Conservation (phyloP, 2,329 filamentous ascomycete species). For the Periconia sp. region DNA sequence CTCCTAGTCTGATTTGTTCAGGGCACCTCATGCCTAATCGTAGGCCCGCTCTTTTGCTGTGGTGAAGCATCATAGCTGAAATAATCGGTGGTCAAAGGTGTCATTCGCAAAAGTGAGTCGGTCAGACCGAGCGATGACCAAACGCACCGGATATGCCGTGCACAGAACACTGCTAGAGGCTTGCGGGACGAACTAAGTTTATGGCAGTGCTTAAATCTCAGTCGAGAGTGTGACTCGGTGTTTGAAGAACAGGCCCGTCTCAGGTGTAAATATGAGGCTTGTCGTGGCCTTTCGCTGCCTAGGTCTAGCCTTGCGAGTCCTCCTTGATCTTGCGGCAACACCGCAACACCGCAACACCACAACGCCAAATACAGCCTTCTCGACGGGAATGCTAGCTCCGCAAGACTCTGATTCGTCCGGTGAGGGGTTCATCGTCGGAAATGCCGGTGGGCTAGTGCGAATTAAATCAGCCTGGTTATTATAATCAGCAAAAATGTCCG, state of each 20-base stretch:
- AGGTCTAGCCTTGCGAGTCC: neutral
- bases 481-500: neutral
- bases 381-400: neutral
- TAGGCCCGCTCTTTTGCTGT: too few species aligned
- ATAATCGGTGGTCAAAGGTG: neutral
- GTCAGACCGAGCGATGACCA: neutral
- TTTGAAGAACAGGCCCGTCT: neutral
- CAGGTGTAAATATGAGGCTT: neutral
- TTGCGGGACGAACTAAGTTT: neutral
- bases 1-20: too few species aligned
- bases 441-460: too few species aligned
- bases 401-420: neutral
- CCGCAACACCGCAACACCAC: neutral
- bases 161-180: neutral
- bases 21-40: too few species aligned
- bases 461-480: neutral
- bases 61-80: too few species aligned
- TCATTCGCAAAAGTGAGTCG: neutral
- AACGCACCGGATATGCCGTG: neutral
- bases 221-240: neutral
- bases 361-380: neutral
- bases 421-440: neutral
- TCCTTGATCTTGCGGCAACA: neutral
- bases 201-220: neutral
- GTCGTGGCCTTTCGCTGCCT: too few species aligned